Evolutionary conservation across 257 asterid genomes (phyloP).

Genomic region (Gynochthodes officinalis): DNA sequence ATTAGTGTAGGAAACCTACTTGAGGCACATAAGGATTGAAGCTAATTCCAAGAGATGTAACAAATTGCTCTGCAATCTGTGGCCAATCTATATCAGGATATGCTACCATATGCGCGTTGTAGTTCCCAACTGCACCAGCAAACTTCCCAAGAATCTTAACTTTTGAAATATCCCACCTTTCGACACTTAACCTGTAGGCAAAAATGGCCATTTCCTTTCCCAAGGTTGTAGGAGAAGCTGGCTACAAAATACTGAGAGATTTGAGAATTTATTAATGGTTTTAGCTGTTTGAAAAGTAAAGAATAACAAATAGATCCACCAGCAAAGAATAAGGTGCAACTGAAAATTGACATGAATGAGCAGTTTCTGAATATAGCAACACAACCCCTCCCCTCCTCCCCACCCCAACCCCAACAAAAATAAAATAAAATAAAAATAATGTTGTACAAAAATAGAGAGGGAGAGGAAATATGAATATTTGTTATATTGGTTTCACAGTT

Average conservation of each 20-base stretch:
- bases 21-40: slow-evolving; percentile 54
- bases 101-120: slow-evolving; percentile 49
- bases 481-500: no score
- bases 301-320: not conserved
- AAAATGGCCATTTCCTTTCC: slow-evolving; percentile 59
- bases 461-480: not conserved
- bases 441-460: not conserved
- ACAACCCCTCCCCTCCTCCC: no score
- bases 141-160: slow-evolving; percentile 44
- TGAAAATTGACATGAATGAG: no score
- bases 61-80: slow-evolving; percentile 39
- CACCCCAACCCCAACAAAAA: no score
- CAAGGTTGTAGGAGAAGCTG: slow-evolving; percentile 55
- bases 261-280: slow-evolving; percentile 3
- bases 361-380: no score
- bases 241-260: slow-evolving; percentile 25
- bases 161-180: slow-evolving; percentile 32
- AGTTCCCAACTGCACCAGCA: slow-evolving; percentile 59
- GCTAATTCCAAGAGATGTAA: slow-evolving; percentile 38
- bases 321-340: not conserved
- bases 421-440: no score
- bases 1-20: slow-evolving; percentile 20
- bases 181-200: slow-evolving; percentile 35
- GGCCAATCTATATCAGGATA: slow-evolving; percentile 52
- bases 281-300: not conserved